These are phyloP conservation scores for Candida koratica DNA, from an alignment of 805 yeast species.

Conservation along the genomic window DNA sequence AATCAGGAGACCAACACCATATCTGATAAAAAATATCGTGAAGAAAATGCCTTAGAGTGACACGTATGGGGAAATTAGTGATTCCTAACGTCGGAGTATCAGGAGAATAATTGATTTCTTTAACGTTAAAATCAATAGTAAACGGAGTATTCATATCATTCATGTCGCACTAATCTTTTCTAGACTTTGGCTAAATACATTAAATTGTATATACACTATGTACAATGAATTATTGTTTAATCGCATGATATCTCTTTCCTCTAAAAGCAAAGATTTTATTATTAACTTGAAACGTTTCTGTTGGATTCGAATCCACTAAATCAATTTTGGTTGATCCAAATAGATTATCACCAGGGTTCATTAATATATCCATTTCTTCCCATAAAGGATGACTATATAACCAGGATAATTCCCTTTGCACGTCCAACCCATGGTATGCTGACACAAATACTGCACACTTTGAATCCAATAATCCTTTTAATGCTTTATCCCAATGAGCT, in stretches of 20 bases:
- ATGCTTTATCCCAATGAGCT: constrained; percentile 77
- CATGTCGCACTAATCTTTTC: too few species aligned
- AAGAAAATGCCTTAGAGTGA: constrained; percentile 23
- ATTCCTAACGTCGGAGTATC: constrained; percentile 5
- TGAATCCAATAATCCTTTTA: constrained; percentile 85
- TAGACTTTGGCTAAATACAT: too few species aligned
- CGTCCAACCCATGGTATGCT: constrained; percentile 78
- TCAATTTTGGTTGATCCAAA: constrained; percentile 93
- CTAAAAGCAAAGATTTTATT: constrained; percentile 87
- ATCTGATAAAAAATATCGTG: constrained; percentile 25
- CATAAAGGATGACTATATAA: constrained; percentile 53
- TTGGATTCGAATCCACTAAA: constrained; percentile 85
- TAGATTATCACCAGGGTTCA: constrained; percentile 67
- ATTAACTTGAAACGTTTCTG: constrained; percentile 89
- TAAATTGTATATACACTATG: constrained; percentile 9
- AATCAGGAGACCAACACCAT: constrained; percentile 26
- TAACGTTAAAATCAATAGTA: constrained; percentile 11
- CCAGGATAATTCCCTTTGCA: constrained; percentile 67
- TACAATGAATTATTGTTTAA: constrained; percentile 22
- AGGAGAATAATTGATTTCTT: constrained; percentile 3
- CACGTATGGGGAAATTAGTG: constrained; percentile 15
- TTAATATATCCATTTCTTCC: constrained; percentile 75
- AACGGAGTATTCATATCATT: constrained; percentile 20
- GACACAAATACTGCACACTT: constrained; percentile 91
- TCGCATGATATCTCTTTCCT: constrained; percentile 95